Evolutionary conservation across 2,329 filamentous ascomycete species (phyloP).

Genomic region (Xylariales sp.): DNA sequence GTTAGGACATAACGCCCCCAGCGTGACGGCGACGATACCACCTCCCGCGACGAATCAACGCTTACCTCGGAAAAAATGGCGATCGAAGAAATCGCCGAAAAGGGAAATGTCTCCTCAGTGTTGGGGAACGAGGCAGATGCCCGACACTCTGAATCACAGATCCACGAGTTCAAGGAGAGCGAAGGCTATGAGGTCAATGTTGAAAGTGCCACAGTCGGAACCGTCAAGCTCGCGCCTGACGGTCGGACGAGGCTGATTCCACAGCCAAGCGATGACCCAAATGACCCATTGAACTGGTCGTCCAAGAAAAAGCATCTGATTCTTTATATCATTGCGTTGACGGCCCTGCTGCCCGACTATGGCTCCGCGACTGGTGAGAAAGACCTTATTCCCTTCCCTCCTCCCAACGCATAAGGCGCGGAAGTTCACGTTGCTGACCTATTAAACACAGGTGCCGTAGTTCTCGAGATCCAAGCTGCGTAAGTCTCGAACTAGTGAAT

Average conservation of each 20-base stretch:
- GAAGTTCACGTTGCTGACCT: too few species aligned
- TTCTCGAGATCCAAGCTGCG: constrained; percentile 38
- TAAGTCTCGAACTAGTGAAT: too few species aligned
- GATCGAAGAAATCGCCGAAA: background rate
- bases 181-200: constrained; percentile 34
- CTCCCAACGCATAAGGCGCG: too few species aligned
- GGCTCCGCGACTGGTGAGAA: constrained; percentile 36
- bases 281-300: constrained; percentile 52
- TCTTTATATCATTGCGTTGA: constrained; percentile 41
- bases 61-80: background rate
- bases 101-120: background rate
- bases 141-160: constrained; percentile 4
- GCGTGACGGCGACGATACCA: too few species aligned
- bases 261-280: constrained; percentile 44
- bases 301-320: constrained; percentile 42
- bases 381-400: too few species aligned
- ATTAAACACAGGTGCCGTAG: constrained; percentile 30
- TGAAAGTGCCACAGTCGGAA: constrained; percentile 17
- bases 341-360: constrained; percentile 45
- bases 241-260: constrained; percentile 46
- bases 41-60: too few species aligned
- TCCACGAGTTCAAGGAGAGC: constrained; percentile 29
- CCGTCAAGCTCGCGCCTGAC: constrained; percentile 32
- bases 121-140: background rate
- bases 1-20: too few species aligned